phyloP scores from a whole-genome alignment of 176 grass and related monocot species.

The Chrysopogon serrulatus region DNA sequence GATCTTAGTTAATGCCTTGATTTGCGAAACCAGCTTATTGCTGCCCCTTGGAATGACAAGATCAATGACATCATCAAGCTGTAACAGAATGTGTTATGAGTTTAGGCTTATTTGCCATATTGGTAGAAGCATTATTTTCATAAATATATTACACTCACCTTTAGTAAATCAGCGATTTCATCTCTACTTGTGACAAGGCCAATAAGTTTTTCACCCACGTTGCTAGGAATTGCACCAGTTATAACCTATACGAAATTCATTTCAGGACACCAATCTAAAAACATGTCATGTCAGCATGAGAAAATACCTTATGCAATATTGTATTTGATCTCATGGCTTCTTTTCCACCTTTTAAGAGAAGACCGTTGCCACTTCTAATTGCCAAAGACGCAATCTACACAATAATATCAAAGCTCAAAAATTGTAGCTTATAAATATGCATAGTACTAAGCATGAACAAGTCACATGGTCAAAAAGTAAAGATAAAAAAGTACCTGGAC shows the following conservation, averaged over 20 bases:
- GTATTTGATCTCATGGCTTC: constrained; percentile 94
- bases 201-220: constrained; percentile 82
- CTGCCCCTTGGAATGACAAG: constrained; percentile 99
- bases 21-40: constrained; percentile 94
- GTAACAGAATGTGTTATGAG: constrained; percentile 27
- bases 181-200: constrained; percentile 90
- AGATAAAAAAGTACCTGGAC: constrained; percentile 64
- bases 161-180: constrained; percentile 88
- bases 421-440: background rate
- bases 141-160: constrained; percentile 47
- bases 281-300: background rate
- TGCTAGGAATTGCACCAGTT: constrained; percentile 69
- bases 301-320: constrained; percentile 86
- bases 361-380: constrained; percentile 89
- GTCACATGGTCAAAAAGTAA: background rate
- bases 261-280: constrained; percentile 3
- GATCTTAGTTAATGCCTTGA: constrained; percentile 93
- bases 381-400: constrained; percentile 94
- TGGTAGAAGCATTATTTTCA: background rate
- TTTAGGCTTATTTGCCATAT: constrained; percentile 18
- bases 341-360: constrained; percentile 98
- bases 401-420: background rate
- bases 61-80: constrained; percentile 99
- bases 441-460: background rate
- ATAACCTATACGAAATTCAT: constrained; percentile 56